A percentile compares a stretch with the other conserved stretches of the same genome.
phyloP scores from a whole-genome alignment of 768 basidiomycete genomes.

The Calvatia gigantea region DNA sequence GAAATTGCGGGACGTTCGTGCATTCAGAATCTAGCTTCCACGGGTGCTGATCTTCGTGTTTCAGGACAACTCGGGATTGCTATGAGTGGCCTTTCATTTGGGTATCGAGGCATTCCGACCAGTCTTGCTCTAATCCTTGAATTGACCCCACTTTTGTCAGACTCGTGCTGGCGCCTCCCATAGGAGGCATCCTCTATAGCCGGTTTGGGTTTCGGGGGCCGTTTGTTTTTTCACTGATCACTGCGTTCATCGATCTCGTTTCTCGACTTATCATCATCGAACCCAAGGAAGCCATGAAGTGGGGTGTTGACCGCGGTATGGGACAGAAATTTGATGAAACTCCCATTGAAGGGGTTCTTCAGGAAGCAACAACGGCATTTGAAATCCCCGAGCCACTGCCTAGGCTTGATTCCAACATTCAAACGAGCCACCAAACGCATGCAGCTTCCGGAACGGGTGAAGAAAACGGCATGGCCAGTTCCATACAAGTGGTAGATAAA shows the following conservation, averaged over 20 bases:
- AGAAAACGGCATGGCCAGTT: not conserved
- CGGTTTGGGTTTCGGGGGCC: constrained; percentile 60
- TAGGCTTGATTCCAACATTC: not conserved
- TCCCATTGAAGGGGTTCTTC: too few relatives aligned
- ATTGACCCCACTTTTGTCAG: constrained; percentile 23
- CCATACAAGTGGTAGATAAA: constrained; percentile 10
- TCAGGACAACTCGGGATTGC: constrained; percentile 57
- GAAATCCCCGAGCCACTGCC: not conserved
- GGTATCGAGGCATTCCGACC: constrained; percentile 27
- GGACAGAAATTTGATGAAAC: not conserved
- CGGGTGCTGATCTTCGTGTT: not conserved
- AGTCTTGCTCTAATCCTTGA: constrained; percentile 2
- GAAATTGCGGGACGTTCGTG: constrained; percentile 44
- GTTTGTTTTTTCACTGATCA: constrained; percentile 48
- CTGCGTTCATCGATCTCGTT: constrained; percentile 46
- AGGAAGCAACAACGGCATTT: too few relatives aligned
- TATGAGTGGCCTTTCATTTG: constrained; percentile 54
- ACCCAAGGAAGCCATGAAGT: constrained; percentile 44
- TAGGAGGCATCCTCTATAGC: constrained; percentile 50
- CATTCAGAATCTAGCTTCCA: not conserved
- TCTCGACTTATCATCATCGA: constrained; percentile 58
- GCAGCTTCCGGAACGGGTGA: not conserved
- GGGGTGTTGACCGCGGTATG: constrained; percentile 41
- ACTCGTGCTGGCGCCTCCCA: constrained; percentile 52
- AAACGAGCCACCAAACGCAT: not conserved